phyloP scores from a whole-genome alignment of 768 basidiomycete genomes.

The Melanogaster broomeanus region DNA sequence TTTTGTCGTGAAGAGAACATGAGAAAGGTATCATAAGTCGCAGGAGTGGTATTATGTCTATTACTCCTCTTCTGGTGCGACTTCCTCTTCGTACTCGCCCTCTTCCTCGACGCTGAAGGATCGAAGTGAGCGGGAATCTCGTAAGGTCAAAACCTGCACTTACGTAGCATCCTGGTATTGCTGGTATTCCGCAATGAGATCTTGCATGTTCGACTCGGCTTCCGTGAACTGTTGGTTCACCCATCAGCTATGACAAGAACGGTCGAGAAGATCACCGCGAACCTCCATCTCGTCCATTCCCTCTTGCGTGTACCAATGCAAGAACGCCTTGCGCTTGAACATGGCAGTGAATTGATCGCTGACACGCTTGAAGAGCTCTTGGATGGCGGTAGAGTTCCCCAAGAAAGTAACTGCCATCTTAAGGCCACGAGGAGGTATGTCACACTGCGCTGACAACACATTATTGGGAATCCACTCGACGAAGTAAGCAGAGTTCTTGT shows the following conservation, averaged over 20 bases:
- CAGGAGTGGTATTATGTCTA: slow-evolving; percentile 29
- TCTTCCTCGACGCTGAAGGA: slow-evolving; percentile 77
- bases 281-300: slow-evolving; percentile 99
- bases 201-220: slow-evolving; percentile 99
- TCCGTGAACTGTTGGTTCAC: slow-evolving; percentile 75
- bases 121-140: slow-evolving; percentile 12
- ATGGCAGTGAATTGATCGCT: slow-evolving; percentile 98
- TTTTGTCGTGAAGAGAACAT: slow-evolving; percentile 31
- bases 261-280: slow-evolving; percentile 12
- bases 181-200: slow-evolving; percentile 97
- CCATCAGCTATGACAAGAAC: slow-evolving; percentile 1
- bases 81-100: slow-evolving; percentile 87
- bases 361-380: slow-evolving; percentile 98
- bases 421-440: slow-evolving; percentile 92
- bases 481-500: slow-evolving; percentile 97
- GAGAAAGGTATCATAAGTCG: slow-evolving; percentile 18
- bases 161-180: slow-evolving; percentile 95
- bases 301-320: slow-evolving; percentile 99
- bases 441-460: slow-evolving; percentile 96
- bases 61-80: slow-evolving; percentile 59
- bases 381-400: slow-evolving; percentile 96
- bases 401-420: slow-evolving; percentile 99
- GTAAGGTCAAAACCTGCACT: slow-evolving; percentile 31
- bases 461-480: slow-evolving; percentile 99
- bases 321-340: slow-evolving; percentile 98